Percentiles rank a stretch among this genome's conserved stretches.
Conservation (phyloP, 495 filamentous ascomycete genomes). For the Xylaria curta region DNA sequence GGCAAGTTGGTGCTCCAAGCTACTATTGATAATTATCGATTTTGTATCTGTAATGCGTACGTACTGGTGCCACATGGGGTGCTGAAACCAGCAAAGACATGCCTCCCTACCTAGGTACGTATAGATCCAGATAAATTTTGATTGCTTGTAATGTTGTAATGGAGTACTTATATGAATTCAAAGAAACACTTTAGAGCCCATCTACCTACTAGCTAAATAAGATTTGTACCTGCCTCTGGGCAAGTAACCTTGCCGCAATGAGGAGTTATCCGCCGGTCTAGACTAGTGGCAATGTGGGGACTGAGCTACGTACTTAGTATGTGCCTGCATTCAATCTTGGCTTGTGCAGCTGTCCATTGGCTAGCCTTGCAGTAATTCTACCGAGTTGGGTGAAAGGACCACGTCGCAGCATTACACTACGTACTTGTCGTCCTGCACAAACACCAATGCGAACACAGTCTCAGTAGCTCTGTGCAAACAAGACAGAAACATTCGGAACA, state of each 20-base stretch:
- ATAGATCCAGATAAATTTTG: too few species aligned
- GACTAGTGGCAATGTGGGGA: not conserved
- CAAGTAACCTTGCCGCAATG: not conserved
- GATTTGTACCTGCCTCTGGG: not conserved
- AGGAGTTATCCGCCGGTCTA: not conserved
- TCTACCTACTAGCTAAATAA: not conserved
- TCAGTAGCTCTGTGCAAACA: constrained; percentile 5
- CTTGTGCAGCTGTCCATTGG: constrained; percentile 16
- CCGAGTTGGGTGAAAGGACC: not conserved
- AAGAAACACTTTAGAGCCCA: not conserved
- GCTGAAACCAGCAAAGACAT: too few species aligned
- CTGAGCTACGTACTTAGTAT: not conserved
- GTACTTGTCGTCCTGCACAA: constrained; percentile 2
- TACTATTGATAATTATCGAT: not conserved
- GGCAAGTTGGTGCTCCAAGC: not conserved
- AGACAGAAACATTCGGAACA: not conserved
- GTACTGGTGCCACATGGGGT: too few species aligned
- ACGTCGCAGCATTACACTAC: constrained; percentile 16
- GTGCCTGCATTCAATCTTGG: not conserved
- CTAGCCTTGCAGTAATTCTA: not conserved
- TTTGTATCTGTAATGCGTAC: too few species aligned
- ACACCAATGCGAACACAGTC: constrained; percentile 11
- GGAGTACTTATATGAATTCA: not conserved
- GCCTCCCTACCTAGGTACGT: too few species aligned
- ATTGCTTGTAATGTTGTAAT: too few species aligned